phyloP scores from a whole-genome alignment of 495 filamentous ascomycete genomes.

The Aspergillus olivimuriae region DNA sequence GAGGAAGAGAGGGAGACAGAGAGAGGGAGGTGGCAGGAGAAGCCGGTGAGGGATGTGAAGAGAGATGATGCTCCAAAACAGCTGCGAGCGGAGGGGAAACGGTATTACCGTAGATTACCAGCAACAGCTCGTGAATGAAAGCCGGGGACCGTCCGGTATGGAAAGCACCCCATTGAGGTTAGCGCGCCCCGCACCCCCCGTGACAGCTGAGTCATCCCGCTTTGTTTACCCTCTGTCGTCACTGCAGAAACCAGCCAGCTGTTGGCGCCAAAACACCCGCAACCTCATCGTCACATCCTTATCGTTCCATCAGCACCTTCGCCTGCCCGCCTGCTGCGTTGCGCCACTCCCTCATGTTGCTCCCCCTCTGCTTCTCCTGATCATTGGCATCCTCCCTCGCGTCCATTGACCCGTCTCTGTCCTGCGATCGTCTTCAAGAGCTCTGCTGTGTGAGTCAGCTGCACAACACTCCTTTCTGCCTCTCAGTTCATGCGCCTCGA shows the following conservation, averaged over 20 bases:
- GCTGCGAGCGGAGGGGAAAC: too few species aligned
- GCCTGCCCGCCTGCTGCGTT: background rate
- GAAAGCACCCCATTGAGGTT: too few species aligned
- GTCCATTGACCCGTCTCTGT: background rate
- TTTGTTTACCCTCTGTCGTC: conserved; percentile 38
- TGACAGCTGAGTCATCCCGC: conserved; percentile 28
- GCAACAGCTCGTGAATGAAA: too few species aligned
- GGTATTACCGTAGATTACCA: too few species aligned
- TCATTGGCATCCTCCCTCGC: background rate
- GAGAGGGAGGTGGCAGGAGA: background rate
- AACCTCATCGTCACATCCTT: background rate
- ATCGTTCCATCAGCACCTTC: background rate
- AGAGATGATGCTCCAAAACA: too few species aligned
- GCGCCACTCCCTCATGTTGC: background rate
- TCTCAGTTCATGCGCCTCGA: too few species aligned
- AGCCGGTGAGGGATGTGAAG: background rate
- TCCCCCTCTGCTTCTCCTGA: background rate
- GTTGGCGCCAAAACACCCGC: background rate
- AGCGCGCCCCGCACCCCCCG: too few species aligned
- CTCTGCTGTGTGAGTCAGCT: too few species aligned
- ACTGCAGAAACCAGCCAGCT: conserved; percentile 28
- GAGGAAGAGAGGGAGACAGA: background rate
- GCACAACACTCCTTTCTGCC: too few species aligned
- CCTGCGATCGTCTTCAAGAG: too few species aligned
- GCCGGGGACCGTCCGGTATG: too few species aligned